phyloP scores from a whole-genome alignment of 495 filamentous ascomycete species.

The Parachaetomium inaequale region DNA sequence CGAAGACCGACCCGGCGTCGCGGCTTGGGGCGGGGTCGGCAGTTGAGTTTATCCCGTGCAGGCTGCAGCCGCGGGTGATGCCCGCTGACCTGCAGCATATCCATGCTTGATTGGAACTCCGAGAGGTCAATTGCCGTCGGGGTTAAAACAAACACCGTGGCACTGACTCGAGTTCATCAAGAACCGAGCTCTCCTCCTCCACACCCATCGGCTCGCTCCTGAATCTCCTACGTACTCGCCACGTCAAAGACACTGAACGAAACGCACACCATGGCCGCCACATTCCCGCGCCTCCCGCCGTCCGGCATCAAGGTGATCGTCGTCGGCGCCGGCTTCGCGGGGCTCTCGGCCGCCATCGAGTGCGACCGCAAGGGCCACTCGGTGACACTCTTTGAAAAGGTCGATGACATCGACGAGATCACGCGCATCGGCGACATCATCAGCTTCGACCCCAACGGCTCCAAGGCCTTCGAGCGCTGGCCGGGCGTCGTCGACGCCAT shows the following conservation, averaged over 20 bases:
- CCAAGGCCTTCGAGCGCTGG: slow-evolving; percentile 47
- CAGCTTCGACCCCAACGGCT: slow-evolving; percentile 49
- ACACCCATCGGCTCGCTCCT: neutral
- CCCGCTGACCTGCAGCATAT: neutral
- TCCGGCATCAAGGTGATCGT: slow-evolving; percentile 56
- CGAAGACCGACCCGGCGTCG: neutral
- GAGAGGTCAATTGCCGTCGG: slow-evolving; percentile 13
- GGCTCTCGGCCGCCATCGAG: slow-evolving; percentile 59
- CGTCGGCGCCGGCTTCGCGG: slow-evolving; percentile 61
- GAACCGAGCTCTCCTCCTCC: neutral
- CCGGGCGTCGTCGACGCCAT: slow-evolving; percentile 46
- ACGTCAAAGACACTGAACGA: neutral
- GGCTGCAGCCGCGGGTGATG: too few species aligned
- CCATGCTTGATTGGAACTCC: neutral
- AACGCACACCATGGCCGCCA: slow-evolving; percentile 17
- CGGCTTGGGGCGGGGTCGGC: neutral
- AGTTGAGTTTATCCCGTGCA: too few species aligned
- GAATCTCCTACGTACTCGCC: neutral
- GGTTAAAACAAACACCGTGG: slow-evolving; percentile 5
- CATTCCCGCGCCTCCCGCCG: slow-evolving; percentile 27
- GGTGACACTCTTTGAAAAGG: slow-evolving; percentile 38
- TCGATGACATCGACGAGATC: slow-evolving; percentile 39
- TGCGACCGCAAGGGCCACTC: slow-evolving; percentile 43
- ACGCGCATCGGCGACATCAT: slow-evolving; percentile 51
- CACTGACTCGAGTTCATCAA: neutral